These are phyloP conservation scores for Galerina marginata DNA, from an alignment of 768 basidiomycete genomes.

Conservation along the genomic window DNA sequence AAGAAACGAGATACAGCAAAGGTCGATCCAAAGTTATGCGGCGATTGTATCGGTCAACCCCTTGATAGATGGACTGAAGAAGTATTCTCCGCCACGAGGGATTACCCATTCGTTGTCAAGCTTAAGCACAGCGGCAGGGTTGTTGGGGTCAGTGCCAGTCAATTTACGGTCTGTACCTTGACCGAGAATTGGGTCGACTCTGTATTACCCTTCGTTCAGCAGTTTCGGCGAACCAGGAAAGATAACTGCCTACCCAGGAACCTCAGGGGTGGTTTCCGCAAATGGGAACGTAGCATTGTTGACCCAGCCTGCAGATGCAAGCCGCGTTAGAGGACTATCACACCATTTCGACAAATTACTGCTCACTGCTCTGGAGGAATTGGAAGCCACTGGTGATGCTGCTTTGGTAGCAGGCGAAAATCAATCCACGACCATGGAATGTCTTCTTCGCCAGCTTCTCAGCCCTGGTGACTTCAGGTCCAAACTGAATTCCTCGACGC, in stretches of 20 bases:
- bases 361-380: slow-evolving; percentile 42
- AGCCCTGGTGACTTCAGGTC: slow-evolving; percentile 48
- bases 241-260: slow-evolving; percentile 32
- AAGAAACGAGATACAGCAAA: not conserved
- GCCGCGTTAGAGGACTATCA: no score
- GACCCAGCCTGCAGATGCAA: slow-evolving; percentile 36
- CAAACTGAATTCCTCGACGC: slow-evolving; percentile 54
- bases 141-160: slow-evolving; percentile 52
- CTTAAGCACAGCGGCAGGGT: slow-evolving; percentile 38
- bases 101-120: slow-evolving; percentile 41
- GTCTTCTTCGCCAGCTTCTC: slow-evolving; percentile 45
- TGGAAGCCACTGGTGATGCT: slow-evolving; percentile 45
- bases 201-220: not conserved
- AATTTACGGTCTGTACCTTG: slow-evolving; percentile 20
- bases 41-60: slow-evolving; percentile 41
- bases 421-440: slow-evolving; percentile 48
- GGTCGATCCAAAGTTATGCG: not conserved
- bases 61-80: slow-evolving; percentile 53
- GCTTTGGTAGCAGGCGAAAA: slow-evolving; percentile 50
- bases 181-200: slow-evolving; percentile 26
- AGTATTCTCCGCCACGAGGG: slow-evolving; percentile 56
- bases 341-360: no score
- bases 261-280: slow-evolving; percentile 24
- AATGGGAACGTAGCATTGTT: slow-evolving; percentile 41
- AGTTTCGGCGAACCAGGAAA: not conserved